Evolutionary conservation across 768 basidiomycete species (phyloP).

Genomic region (Tulasnella sp.): DNA sequence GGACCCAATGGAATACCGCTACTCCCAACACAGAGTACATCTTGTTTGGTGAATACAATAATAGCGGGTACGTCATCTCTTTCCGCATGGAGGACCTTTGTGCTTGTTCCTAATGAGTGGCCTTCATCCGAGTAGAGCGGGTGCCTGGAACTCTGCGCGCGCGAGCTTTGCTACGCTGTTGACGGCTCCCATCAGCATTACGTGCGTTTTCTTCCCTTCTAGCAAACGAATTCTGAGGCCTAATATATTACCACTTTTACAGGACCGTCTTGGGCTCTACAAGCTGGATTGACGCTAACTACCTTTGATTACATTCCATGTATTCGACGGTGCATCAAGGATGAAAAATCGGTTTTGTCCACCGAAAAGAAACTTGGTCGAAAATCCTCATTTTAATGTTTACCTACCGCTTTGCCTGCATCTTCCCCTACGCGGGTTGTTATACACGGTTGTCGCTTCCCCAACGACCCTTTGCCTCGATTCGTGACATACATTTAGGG

Average conservation of each 20-base stretch:
- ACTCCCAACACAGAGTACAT: constrained; percentile 43
- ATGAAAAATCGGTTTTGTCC: neutral
- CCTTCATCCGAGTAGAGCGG: constrained; percentile 33
- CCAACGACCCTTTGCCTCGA: neutral
- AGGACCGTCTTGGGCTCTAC: constrained; percentile 33
- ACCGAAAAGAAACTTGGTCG: neutral
- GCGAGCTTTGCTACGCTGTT: constrained; percentile 43
- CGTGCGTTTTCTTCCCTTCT: neutral
- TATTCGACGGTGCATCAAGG: neutral
- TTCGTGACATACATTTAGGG: constrained; percentile 16
- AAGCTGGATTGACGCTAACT: constrained; percentile 30
- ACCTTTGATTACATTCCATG: constrained; percentile 16
- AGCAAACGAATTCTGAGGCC: neutral
- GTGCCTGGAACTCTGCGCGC: constrained; percentile 37
- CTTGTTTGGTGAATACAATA: constrained; percentile 45
- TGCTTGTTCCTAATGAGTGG: neutral
- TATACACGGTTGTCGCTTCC: neutral
- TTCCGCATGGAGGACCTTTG: neutral
- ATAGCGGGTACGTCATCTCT: constrained; percentile 39
- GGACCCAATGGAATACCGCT: constrained; percentile 38
- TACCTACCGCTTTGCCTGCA: neutral
- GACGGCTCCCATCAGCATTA: constrained; percentile 32
- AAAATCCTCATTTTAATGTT: neutral
- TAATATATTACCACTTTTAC: neutral
- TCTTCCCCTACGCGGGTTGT: neutral